Conservation (phyloP, 2,329 filamentous ascomycete species). For the Aspergillus latus region DNA sequence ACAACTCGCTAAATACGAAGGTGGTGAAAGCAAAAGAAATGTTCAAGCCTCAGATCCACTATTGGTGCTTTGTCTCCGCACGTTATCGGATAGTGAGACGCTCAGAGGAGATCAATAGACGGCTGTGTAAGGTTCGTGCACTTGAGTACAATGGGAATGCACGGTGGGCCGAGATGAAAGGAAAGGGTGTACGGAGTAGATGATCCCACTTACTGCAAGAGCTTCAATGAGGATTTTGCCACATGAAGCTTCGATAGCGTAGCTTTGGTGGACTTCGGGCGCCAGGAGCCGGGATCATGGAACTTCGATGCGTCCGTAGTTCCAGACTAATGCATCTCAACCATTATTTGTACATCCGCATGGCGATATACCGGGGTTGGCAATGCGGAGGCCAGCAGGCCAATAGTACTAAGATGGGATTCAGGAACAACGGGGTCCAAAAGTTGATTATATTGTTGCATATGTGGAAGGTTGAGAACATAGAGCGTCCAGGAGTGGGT, state of each 20-base stretch:
- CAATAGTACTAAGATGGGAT: neutral
- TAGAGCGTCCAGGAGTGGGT: neutral
- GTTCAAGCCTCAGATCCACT: neutral
- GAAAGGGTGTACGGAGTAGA: neutral
- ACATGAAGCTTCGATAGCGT: slow-evolving; percentile 10
- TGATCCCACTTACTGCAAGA: neutral
- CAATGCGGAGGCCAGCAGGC: neutral
- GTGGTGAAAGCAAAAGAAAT: neutral
- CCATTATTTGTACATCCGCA: slow-evolving; percentile 8
- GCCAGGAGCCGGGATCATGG: slow-evolving; percentile 16
- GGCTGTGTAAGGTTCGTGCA: neutral
- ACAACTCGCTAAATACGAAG: neutral
- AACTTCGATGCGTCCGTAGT: slow-evolving; percentile 18
- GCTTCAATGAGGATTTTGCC: neutral
- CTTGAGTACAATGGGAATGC: neutral
- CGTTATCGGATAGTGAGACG: neutral
- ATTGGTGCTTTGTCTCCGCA: neutral
- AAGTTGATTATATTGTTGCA: neutral
- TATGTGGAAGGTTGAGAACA: neutral
- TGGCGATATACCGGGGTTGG: neutral
- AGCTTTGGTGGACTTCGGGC: slow-evolving; percentile 14
- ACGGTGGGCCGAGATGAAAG: neutral
- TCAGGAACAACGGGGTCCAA: neutral
- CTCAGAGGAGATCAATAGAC: neutral
- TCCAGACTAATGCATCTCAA: slow-evolving; percentile 22